Conservation (phyloP, 345 rosid genomes). For the Salix purpurea region DNA sequence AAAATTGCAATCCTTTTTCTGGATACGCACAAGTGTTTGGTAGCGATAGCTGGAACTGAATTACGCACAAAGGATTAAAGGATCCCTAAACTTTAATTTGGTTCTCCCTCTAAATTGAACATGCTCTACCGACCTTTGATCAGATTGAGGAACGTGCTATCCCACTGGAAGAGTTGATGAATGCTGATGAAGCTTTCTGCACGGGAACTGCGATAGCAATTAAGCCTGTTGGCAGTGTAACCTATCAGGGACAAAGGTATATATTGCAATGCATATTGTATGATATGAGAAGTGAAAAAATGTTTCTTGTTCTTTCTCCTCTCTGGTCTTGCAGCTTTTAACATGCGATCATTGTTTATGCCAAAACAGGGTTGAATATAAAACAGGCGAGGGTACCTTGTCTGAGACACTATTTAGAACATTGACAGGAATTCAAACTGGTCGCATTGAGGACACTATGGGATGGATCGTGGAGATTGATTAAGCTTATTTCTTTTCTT, state of each 20-base stretch:
- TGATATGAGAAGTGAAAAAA: background rate
- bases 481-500: conserved; percentile 7
- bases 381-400: conserved; percentile 29
- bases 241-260: conserved; percentile 30
- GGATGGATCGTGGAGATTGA: conserved; percentile 44
- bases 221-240: conserved; percentile 31
- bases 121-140: background rate
- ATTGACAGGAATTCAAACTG: conserved; percentile 49
- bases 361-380: conserved; percentile 44
- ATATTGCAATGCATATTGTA: background rate
- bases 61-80: too few relatives aligned
- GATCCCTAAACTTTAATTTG: too few relatives aligned
- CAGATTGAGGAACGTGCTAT: conserved; percentile 41
- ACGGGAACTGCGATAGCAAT: conserved; percentile 46
- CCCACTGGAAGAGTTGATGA: conserved; percentile 27
- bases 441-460: conserved; percentile 47
- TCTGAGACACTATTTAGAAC: conserved; percentile 25
- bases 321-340: background rate
- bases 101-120: too few relatives aligned
- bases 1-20: too few relatives aligned
- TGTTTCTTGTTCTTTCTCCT: background rate
- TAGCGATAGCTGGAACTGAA: too few relatives aligned
- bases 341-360: background rate
- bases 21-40: too few relatives aligned
- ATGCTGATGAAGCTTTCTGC: conserved; percentile 51